Base-by-base conservation (phyloP, 1,139 yeast genomes). In the Lodderomyces parapsilosis region DNA sequence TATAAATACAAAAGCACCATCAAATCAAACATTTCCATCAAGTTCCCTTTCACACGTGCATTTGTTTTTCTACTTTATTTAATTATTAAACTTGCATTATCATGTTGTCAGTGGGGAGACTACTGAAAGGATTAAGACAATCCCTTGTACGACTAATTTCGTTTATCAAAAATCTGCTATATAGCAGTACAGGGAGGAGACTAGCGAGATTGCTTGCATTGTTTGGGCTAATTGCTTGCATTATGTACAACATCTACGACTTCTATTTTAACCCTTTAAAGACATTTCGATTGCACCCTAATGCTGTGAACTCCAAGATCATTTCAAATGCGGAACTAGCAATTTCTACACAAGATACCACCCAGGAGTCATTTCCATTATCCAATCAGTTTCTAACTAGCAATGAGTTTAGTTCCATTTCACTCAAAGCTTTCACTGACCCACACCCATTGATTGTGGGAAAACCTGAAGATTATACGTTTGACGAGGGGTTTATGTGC, bases 341-440 rank as follows among this genome's bases (percentile, higher is more conserved):
- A 3, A 19, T 15, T 6, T 13, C 33, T 19, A n/a, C 18, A 10
- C 19, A 14, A 30, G 15, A 30, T 30, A 13, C 10, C 4, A 19
- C 7, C 7, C 33, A 30, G n/a, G 33, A 15, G 4, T 4, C 33
- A 3, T 39, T 39, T 24, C 41, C 41, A 4, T 23, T 39, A 22
- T 15, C 35, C 10, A 15, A 14, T 14, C 20, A 20, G 19, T 39
- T 39, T 13, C 9, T 39, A 14, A 19, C 23, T 8, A 13, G 13
- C n/a, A 39, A 31, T 24, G 36, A 39, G n/a, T 39, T 31, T 32
- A 19, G 10, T 4, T 25, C 41, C 3, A 10, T 31, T 13, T 23
- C 41, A 7, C 30, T 39, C 6, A 36, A 15, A 6, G 50, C 57
- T 1, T 62, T 50, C 36, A 50, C 58, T 2, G 65, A 62, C 42